Evolutionary conservation across 2,329 filamentous ascomycete genomes (phyloP), one percentile per base, ranked within the genome.

Genomic region (Tolypocladium pustulatum): DNA sequence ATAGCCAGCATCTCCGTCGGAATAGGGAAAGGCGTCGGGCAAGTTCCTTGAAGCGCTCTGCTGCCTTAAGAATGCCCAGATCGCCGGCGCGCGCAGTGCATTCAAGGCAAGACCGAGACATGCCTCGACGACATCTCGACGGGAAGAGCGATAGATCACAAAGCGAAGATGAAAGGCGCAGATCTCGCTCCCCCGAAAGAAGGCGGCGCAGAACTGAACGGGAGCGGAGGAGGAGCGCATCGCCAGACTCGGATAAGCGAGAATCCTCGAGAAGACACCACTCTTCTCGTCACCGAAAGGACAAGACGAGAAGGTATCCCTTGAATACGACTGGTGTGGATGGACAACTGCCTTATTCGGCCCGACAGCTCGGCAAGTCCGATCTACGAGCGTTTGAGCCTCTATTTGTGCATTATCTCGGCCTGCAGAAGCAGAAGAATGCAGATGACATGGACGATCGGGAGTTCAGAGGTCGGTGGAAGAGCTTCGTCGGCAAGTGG

Each of bases 401-500:
- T 0, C 77, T 97, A 60, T 90, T 97, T 62, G 89, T 86, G 20
- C 83, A 89, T 54, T 97, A 97, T 66, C 80, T 97, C 32, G 89
- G 92, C 65, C 82, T 96, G 38, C 93, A 97, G 72, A 97, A 97
- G 74, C 80, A 85, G 43, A 80, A 89, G 46, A 75, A 87, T 57
- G 75, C 95, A 1, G 79, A 85, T 22, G 80, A 83, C 12, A 77
- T 97, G 64, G 81, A 85, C 58, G 86, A 90, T 62, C 81, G 82
- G n/a, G 92, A 97, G 70, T 74, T 86, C 0, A 87, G 81, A 63
- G 91, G 92, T 1, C 79, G 93, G 58, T 99, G 93, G 91, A 96
- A 96, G 80, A 93, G 91, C 70, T 99, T 97, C 67, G 72, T 93
- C 15, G 80, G 82, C 4, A 93, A 91, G 78, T 99, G 94, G 93